Evolutionary conservation across 192 early-diverging fungal genomes (phyloP), one percentile per base, ranked within the genome.

Genomic region (Umbelopsis vinacea): DNA sequence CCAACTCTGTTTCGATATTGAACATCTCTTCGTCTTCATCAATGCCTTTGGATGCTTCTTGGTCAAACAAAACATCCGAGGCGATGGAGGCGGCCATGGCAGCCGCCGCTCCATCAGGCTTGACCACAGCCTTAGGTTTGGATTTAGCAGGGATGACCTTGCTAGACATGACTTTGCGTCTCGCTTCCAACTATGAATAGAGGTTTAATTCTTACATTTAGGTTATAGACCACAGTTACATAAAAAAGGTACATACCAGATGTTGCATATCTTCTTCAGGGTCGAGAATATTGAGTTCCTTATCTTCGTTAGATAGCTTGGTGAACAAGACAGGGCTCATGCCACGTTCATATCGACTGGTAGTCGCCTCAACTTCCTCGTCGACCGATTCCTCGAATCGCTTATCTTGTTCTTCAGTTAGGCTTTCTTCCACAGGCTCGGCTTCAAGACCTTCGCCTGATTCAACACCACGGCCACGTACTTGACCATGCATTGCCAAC

Each of bases 11-110:
- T 73, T 92, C 91, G 35, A 92, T 87, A 68, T 88, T 92, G 53
- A 95, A 97, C 12, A 90, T 79, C 4, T 89, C 89, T 74, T 95
- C 93, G 79, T 93, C 87, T 23, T 91, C 88, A 68, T 92, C 92
- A 69, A 94, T 82, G 70, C 89, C 90, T 48, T 89, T 88, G 38
- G 91, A 86, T 26, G 90, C 85, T 72, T 94, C 91, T 40, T 90
- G 83, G 74, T 90, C 88, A 71, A 87, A 92, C 66, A 93, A 73
- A n/a, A 82, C 82, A 50, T 81, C 81, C 0, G 88, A 82, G 24
- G 78, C 76, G 14, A 82, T 63, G 3, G 78, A 81, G 3, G 57
- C 4, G 6, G 10, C 14, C 48, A n/a, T 54, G 26, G 0, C 23
- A 54, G 23, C 33, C 17, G 12, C 26, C 17, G 2, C 14, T n/a